Percentiles rank a stretch among this genome's conserved stretches.
phyloP scores from a whole-genome alignment of 495 filamentous ascomycete species.

The Neurospora discreta region DNA sequence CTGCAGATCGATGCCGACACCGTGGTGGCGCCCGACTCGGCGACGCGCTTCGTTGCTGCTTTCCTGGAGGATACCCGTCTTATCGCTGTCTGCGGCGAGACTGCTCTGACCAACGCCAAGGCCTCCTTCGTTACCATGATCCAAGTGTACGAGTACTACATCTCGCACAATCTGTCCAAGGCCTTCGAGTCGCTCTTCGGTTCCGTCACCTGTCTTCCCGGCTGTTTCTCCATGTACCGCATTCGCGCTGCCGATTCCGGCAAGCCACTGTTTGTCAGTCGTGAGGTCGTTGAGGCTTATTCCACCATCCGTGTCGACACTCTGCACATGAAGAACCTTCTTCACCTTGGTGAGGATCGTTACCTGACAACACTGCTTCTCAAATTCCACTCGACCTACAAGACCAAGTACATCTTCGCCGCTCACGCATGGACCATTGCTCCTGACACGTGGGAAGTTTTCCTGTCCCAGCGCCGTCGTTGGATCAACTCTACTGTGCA shows the following conservation, averaged over 20 bases:
- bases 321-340: slow-evolving; percentile 95
- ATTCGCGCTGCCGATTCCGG: slow-evolving; percentile 87
- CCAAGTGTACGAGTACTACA: slow-evolving; percentile 99
- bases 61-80: slow-evolving; percentile 87
- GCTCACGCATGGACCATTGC: slow-evolving; percentile 95
- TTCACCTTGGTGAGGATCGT: slow-evolving; percentile 91
- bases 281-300: slow-evolving; percentile 78
- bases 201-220: slow-evolving; percentile 92
- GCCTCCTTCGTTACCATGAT: slow-evolving; percentile 95
- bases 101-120: slow-evolving; percentile 84
- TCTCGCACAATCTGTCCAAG: slow-evolving; percentile 95
- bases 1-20: slow-evolving; percentile 97
- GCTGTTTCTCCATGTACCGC: slow-evolving; percentile 98
- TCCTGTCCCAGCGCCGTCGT: slow-evolving; percentile 93
- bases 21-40: slow-evolving; percentile 81
- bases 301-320: slow-evolving; percentile 91
- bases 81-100: slow-evolving; percentile 91
- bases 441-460: slow-evolving; percentile 84
- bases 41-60: slow-evolving; percentile 81
- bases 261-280: slow-evolving; percentile 91
- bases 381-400: slow-evolving; percentile 86
- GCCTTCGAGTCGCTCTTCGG: slow-evolving; percentile 98
- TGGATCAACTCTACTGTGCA: slow-evolving; percentile 99
- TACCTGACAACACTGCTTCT: slow-evolving; percentile 91
- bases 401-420: slow-evolving; percentile 91